These are phyloP conservation scores for Suhomyces canberraensis DNA, from an alignment of 805 yeast species.

Conservation along the genomic window DNA sequence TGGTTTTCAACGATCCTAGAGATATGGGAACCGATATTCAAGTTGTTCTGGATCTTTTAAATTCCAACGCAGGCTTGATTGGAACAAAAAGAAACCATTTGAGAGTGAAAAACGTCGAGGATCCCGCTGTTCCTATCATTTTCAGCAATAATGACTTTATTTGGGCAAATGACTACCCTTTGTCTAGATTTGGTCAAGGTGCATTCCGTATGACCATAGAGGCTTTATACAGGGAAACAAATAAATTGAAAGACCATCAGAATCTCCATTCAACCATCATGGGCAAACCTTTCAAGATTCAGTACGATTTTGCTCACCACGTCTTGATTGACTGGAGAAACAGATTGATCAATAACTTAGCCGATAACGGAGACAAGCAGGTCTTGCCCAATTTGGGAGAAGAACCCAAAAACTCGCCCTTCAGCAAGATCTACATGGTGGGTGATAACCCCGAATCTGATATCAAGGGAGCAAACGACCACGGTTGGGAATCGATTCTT, in stretches of 20 bases:
- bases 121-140: slow-evolving; percentile 65
- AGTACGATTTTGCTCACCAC: slow-evolving; percentile 81
- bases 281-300: slow-evolving; percentile 79
- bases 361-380: slow-evolving; percentile 18
- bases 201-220: slow-evolving; percentile 69
- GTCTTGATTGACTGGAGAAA: slow-evolving; percentile 55
- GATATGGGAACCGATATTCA: slow-evolving; percentile 86
- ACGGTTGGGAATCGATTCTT: slow-evolving; percentile 86
- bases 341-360: slow-evolving; percentile 25
- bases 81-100: slow-evolving; percentile 52
- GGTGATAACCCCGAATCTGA: slow-evolving; percentile 97
- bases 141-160: slow-evolving; percentile 81
- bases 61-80: slow-evolving; percentile 57
- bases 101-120: slow-evolving; percentile 12
- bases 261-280: slow-evolving; percentile 45
- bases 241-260: slow-evolving; percentile 35
- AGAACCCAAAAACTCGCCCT: slow-evolving; percentile 30
- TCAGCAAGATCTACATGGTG: slow-evolving; percentile 79
- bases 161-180: slow-evolving; percentile 80
- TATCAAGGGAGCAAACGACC: slow-evolving; percentile 80
- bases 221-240: slow-evolving; percentile 52
- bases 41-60: slow-evolving; percentile 66
- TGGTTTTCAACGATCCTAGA: slow-evolving; percentile 86
- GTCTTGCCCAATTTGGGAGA: slow-evolving; percentile 44
- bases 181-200: slow-evolving; percentile 90